Conservation (phyloP, 2,329 filamentous ascomycete genomes). For the Neonectria sp. region DNA sequence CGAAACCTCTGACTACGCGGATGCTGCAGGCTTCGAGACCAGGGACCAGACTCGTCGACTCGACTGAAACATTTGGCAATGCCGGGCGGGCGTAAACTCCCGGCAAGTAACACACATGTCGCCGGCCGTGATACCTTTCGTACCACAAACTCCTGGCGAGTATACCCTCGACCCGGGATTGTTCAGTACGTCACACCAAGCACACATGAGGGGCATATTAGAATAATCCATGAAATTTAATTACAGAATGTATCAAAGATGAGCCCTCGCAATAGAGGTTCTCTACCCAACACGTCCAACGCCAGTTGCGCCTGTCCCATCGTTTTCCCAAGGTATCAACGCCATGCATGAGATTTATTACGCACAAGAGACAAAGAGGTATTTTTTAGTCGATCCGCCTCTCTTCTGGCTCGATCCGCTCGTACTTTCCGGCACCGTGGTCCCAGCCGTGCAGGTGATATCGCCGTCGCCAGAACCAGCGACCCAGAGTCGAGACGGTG, state of each 20-base stretch:
- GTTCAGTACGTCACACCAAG: neutral
- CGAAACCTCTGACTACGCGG: neutral
- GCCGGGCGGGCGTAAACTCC: neutral
- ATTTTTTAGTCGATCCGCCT: constrained; percentile 35
- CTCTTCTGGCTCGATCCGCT: constrained; percentile 33
- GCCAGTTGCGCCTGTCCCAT: constrained; percentile 12
- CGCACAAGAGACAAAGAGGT: neutral
- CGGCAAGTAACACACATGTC: neutral
- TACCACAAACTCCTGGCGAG: neutral
- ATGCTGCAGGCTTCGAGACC: neutral
- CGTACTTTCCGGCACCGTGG: constrained; percentile 26
- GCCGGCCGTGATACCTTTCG: neutral
- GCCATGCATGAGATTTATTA: constrained; percentile 12
- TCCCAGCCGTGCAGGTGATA: constrained; percentile 25
- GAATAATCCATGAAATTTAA: neutral
- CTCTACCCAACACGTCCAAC: constrained; percentile 11
- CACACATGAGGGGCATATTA: neutral
- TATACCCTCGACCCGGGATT: neutral
- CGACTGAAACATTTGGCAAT: neutral
- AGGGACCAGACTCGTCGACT: neutral
- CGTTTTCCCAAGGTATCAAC: constrained; percentile 31
- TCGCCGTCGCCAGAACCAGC: constrained; percentile 30
- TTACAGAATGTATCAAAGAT: constrained; percentile 2
- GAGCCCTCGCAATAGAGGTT: neutral
- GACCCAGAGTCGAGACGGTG: constrained; percentile 17